Percentiles rank a stretch among this genome's conserved stretches.
Evolutionary conservation across 805 yeast genomes (phyloP).

Genomic region (Wickerhamiella sergipiensis): DNA sequence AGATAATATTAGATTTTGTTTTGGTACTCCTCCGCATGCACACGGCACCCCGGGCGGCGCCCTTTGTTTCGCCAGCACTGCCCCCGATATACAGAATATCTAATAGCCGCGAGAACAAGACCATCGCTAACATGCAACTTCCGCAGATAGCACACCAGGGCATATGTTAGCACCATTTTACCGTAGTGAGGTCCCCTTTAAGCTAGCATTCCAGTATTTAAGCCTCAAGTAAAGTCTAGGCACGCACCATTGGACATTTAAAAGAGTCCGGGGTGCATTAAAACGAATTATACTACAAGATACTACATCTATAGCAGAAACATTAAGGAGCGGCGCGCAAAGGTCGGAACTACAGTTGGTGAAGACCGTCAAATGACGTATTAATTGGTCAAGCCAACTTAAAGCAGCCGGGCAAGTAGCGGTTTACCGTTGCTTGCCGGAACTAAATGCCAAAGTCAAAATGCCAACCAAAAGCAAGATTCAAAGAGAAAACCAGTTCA

Average conservation of each 20-base stretch:
- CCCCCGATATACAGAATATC: neutral
- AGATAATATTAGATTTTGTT: too few relatives aligned
- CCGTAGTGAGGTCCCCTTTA: neutral
- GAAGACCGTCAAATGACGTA: neutral
- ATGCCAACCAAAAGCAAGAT: neutral
- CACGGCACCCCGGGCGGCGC: neutral
- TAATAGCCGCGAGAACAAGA: neutral
- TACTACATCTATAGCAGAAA: neutral
- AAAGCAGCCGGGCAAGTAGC: neutral
- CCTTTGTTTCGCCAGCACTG: neutral
- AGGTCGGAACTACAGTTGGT: neutral
- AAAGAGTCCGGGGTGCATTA: neutral
- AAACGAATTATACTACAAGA: neutral
- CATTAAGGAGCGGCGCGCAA: neutral
- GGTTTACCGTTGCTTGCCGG: neutral
- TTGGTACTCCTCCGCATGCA: neutral
- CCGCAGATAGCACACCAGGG: neutral
- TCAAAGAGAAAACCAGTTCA: neutral
- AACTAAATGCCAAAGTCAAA: neutral
- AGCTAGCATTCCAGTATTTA: neutral
- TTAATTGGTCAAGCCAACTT: neutral
- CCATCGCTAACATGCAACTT: neutral
- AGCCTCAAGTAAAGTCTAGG: neutral
- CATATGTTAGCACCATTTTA: neutral
- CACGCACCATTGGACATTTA: neutral